These are phyloP conservation scores for Allomyces macrogynus DNA, from an alignment of 192 early-diverging fungal genomes.

Conservation along the genomic window DNA sequence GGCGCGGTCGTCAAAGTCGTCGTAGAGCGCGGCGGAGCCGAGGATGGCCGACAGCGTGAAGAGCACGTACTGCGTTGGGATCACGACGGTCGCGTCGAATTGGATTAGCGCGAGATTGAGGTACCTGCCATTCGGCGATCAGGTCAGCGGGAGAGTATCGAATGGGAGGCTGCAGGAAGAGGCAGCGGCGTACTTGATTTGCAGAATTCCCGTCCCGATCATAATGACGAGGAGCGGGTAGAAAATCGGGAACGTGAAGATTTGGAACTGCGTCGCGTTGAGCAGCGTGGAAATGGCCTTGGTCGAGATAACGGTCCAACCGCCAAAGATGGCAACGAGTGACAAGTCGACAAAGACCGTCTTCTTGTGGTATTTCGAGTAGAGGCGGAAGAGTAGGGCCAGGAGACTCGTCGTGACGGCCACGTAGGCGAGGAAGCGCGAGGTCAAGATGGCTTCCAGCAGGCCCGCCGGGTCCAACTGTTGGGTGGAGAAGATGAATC, in stretches of 20 bases:
- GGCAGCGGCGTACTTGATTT: constrained; percentile 24
- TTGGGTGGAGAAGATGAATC: constrained; percentile 4
- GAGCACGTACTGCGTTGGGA: constrained; percentile 56
- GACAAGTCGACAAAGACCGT: constrained; percentile 43
- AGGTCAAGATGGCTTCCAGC: constrained; percentile 23
- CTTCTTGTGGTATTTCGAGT: constrained; percentile 21
- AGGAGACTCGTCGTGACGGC: constrained; percentile 15
- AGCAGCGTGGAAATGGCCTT: constrained; percentile 47
- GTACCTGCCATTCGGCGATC: too few species aligned
- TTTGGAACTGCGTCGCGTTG: constrained; percentile 33
- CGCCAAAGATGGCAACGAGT: constrained; percentile 47
- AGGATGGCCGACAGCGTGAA: constrained; percentile 50
- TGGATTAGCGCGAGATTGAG: constrained; percentile 42
- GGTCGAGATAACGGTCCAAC: constrained; percentile 48
- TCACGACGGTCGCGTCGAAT: constrained; percentile 48
- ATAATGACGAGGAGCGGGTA: constrained; percentile 37
- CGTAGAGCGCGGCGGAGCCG: constrained; percentile 42
- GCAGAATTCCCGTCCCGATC: constrained; percentile 36
- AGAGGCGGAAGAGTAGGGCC: constrained; percentile 15
- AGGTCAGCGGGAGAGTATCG: too few species aligned
- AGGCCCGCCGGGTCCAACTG: constrained; percentile 18
- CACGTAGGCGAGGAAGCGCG: constrained; percentile 32
- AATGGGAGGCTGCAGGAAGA: not conserved
- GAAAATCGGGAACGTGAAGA: constrained; percentile 43
- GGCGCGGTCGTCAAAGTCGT: constrained; percentile 36